A percentile compares a stretch with the other conserved stretches of the same genome.
Conservation (phyloP, 2,329 filamentous ascomycete species). For the Colletotrichum endophyticum region DNA sequence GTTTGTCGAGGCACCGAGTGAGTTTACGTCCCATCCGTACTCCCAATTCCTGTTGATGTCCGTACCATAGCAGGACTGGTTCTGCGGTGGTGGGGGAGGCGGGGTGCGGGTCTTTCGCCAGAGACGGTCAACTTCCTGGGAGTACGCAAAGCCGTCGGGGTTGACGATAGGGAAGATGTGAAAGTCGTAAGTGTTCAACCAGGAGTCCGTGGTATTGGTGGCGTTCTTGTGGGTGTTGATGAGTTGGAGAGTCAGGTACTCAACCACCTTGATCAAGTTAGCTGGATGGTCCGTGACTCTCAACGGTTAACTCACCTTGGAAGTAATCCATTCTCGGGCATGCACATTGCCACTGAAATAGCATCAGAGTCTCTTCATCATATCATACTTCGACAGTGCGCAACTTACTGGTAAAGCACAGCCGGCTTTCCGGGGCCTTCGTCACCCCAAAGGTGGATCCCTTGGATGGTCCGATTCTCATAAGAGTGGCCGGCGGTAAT, state of each 20-base stretch:
- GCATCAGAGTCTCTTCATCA: background rate
- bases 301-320: slow-evolving; percentile 48
- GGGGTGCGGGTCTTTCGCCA: slow-evolving; percentile 59
- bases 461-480: slow-evolving; percentile 60
- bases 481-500: slow-evolving; percentile 49
- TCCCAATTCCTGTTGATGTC: slow-evolving; percentile 63
- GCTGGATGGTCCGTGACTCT: background rate
- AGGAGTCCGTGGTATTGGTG: slow-evolving; percentile 36
- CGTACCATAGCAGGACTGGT: slow-evolving; percentile 45
- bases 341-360: slow-evolving; percentile 47
- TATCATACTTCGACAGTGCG: rapidly evolving
- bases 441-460: slow-evolving; percentile 54
- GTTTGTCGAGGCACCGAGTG: slow-evolving; percentile 49
- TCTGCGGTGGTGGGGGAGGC: slow-evolving; percentile 36
- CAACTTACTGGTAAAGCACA: slow-evolving; percentile 45
- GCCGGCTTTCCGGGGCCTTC: slow-evolving; percentile 49
- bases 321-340: slow-evolving; percentile 59
- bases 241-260: slow-evolving; percentile 53
- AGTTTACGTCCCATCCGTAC: slow-evolving; percentile 47
- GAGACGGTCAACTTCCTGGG: slow-evolving; percentile 48
- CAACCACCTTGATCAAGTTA: slow-evolving; percentile 31
- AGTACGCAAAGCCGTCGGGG: slow-evolving; percentile 53
- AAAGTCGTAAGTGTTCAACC: slow-evolving; percentile 61
- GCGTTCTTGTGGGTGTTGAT: slow-evolving; percentile 41
- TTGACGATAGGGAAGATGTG: slow-evolving; percentile 58